These are phyloP conservation scores for Cercospora zeina DNA, from an alignment of 2,329 filamentous ascomycete species.

Conservation along the genomic window DNA sequence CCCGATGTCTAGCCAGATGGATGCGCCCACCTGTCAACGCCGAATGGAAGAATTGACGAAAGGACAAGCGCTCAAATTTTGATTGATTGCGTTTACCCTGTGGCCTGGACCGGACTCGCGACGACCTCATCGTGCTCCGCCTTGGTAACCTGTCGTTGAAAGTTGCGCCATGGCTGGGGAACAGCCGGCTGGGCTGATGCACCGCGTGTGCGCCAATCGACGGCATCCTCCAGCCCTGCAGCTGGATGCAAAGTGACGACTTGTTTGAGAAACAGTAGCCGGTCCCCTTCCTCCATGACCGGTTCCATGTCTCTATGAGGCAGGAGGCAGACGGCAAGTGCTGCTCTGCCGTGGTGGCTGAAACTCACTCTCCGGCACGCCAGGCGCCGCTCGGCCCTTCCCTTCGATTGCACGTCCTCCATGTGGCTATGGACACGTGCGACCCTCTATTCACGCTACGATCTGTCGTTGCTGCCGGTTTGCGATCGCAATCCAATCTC, in stretches of 20 bases:
- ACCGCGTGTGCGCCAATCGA: not conserved
- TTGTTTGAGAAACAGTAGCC: not conserved
- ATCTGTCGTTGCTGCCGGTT: not conserved
- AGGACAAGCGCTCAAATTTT: not conserved
- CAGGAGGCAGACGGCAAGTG: slow-evolving; percentile 3
- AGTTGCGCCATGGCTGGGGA: not conserved
- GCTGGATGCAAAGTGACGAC: not conserved
- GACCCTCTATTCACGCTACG: not conserved
- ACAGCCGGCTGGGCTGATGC: not conserved
- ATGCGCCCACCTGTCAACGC: not conserved
- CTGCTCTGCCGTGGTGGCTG: slow-evolving; percentile 1
- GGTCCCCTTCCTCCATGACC: slow-evolving; percentile 7
- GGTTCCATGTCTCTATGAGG: slow-evolving; percentile 7
- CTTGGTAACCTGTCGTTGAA: not conserved
- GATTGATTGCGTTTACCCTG: not conserved
- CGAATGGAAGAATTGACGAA: slow-evolving; percentile 1
- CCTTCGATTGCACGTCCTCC: not conserved
- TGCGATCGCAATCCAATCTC: not conserved
- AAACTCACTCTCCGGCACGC: not conserved
- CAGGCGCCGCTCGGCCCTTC: not conserved
- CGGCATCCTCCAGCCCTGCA: slow-evolving; percentile 1
- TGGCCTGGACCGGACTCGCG: not conserved
- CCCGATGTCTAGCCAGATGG: not conserved
- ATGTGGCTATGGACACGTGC: not conserved
- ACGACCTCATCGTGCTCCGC: not conserved